Base-by-base conservation (phyloP, 768 basidiomycete genomes). In the Trametes coccinea region DNA sequence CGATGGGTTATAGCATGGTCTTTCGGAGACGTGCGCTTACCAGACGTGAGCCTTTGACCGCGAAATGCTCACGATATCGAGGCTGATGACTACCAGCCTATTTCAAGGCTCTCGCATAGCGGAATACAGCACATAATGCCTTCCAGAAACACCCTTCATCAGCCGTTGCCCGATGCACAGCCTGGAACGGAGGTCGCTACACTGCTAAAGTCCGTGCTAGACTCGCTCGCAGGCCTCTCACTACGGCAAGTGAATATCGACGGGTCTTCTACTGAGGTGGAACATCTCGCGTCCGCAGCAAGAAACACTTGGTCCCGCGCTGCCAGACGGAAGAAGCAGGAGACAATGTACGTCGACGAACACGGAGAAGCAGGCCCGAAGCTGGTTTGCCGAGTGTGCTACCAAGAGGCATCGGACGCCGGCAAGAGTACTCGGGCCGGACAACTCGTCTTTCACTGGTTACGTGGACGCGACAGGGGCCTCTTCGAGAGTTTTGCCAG, bases 1-100 rank as follows among this genome's bases (percentile, higher is more conserved):
- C 84, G 97, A n/a, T 98, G 95, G 94, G 92, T 88, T 0, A 74
- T 98, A 2, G 93, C 83, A 0, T 98, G 96, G 96, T 94, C 91
- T 0, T 86, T 88, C 56, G 77, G 75, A 2, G 79, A 82, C 31
- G 71, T 71, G 13, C 84, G 85, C 6, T 75, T 97, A 33, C 87
- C 92, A 0, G 93, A 97, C 64, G 96, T 95, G 71, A 53, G 91
- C 78, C 27, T 29, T 33, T 34, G 3, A 17, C 17, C 1, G 10
- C 27, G 40, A 8, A 9, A 9, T n/a, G 4, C 11, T n/a, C 13
- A 34, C 3, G 30, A n/a, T 22, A 58, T 33, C 17, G 43, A 39
- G 31, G 29, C 22, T 13, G 43, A 47, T 48, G 22, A 30, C 33
- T 3, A 43, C 14, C 45, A 82, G 79, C 66, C 61, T 29, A 43